Percentiles rank a stretch among this genome's conserved stretches.
Evolutionary conservation across 2,329 filamentous ascomycete species (phyloP).

Genomic region (Cadophora gregata): DNA sequence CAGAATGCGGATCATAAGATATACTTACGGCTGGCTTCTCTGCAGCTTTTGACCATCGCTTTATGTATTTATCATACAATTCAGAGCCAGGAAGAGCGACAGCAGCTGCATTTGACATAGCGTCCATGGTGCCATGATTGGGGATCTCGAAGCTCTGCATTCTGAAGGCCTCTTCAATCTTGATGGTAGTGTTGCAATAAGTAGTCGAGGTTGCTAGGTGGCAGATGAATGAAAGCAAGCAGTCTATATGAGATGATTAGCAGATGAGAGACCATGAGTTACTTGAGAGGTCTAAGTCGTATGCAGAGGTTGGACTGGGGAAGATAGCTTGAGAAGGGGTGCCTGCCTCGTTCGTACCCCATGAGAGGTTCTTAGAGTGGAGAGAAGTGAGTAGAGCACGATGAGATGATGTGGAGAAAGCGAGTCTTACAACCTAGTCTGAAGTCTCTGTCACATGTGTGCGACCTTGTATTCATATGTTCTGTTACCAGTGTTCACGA

Average conservation of each 20-base stretch:
- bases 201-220: background rate
- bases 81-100: background rate
- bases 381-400: background rate
- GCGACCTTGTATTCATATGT: background rate
- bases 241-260: background rate
- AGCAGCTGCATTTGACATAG: background rate
- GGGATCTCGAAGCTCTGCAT: conserved; percentile 4
- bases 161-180: background rate
- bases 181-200: background rate
- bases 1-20: background rate
- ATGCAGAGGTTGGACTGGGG: background rate
- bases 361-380: background rate
- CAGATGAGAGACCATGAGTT: background rate
- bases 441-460: background rate
- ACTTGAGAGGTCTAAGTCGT: background rate
- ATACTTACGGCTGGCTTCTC: conserved; percentile 34
- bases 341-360: background rate
- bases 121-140: background rate
- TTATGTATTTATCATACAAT: conserved; percentile 16
- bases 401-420: background rate
- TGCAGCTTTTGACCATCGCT: conserved; percentile 35
- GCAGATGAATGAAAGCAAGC: background rate
- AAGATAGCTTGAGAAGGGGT: background rate
- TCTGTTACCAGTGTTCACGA: too few relatives aligned
- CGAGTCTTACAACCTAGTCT: background rate